phyloP scores from a whole-genome alignment of 495 filamentous ascomycete species.

The Venustampulla echinocandica region DNA sequence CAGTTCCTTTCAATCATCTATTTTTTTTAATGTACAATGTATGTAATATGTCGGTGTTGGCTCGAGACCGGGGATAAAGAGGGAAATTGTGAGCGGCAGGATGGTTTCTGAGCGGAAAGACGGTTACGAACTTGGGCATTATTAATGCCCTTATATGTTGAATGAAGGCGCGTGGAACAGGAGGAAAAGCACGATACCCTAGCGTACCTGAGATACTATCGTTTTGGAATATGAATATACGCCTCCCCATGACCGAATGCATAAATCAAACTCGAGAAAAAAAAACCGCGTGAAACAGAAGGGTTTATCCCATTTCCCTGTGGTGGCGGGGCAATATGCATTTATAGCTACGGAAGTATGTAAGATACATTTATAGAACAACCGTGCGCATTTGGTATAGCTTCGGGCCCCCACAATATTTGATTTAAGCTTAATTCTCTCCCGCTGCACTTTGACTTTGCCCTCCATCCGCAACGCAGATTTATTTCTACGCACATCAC shows the following conservation, averaged over 20 bases:
- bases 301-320: neutral
- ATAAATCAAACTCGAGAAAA: too few species aligned
- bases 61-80: neutral
- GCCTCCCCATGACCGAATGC: too few species aligned
- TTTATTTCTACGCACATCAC: neutral
- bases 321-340: neutral
- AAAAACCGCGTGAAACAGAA: neutral
- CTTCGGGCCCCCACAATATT: conserved; percentile 3
- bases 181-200: conserved; percentile 21
- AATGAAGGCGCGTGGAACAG: neutral
- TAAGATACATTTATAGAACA: neutral
- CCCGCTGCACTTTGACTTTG: conserved; percentile 10
- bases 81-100: neutral
- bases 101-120: neutral
- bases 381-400: conserved; percentile 11
- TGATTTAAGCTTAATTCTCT: conserved; percentile 5
- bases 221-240: neutral
- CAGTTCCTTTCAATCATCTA: neutral
- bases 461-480: conserved; percentile 7
- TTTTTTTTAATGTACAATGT: neutral
- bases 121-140: neutral
- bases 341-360: neutral
- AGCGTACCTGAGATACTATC: conserved; percentile 6
- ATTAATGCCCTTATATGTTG: neutral
- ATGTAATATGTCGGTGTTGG: neutral